phyloP scores from a whole-genome alignment of 2,329 filamentous ascomycete genomes.

The Fusarium penzigii region DNA sequence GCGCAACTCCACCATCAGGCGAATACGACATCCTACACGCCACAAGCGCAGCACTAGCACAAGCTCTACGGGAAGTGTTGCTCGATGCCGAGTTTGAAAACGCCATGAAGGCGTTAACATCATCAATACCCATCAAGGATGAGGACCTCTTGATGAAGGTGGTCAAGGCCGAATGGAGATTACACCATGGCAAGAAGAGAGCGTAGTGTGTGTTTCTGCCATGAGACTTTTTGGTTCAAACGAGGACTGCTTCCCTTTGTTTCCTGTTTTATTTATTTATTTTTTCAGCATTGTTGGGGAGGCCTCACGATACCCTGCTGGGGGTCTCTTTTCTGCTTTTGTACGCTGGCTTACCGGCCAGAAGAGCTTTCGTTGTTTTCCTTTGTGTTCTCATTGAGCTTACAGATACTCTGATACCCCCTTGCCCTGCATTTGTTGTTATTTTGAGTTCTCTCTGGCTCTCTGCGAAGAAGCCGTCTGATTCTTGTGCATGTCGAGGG shows the following conservation, averaged over 20 bases:
- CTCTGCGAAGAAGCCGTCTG: too few relatives aligned
- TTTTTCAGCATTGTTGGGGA: constrained; percentile 21
- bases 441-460: too few relatives aligned
- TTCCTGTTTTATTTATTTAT: constrained; percentile 16
- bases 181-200: constrained; percentile 51
- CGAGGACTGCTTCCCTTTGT: constrained; percentile 23
- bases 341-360: too few relatives aligned
- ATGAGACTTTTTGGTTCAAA: constrained; percentile 18
- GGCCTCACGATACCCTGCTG: constrained; percentile 24
- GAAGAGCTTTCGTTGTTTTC: too few relatives aligned
- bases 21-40: constrained; percentile 89
- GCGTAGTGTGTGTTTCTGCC: constrained; percentile 35
- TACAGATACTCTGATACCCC: too few relatives aligned
- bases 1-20: constrained; percentile 19
- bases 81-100: constrained; percentile 96
- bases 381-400: too few relatives aligned
- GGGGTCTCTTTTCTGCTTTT: constrained; percentile 23
- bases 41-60: constrained; percentile 84
- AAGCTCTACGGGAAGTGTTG: constrained; percentile 84
- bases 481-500: too few relatives aligned
- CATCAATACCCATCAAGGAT: constrained; percentile 91
- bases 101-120: constrained; percentile 94
- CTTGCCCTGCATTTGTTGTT: too few relatives aligned
- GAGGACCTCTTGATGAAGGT: constrained; percentile 93
- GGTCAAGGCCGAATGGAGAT: constrained; percentile 82